Conservation (phyloP, 192 early-diverging fungal genomes). For the Umbelopsis vinacea region DNA sequence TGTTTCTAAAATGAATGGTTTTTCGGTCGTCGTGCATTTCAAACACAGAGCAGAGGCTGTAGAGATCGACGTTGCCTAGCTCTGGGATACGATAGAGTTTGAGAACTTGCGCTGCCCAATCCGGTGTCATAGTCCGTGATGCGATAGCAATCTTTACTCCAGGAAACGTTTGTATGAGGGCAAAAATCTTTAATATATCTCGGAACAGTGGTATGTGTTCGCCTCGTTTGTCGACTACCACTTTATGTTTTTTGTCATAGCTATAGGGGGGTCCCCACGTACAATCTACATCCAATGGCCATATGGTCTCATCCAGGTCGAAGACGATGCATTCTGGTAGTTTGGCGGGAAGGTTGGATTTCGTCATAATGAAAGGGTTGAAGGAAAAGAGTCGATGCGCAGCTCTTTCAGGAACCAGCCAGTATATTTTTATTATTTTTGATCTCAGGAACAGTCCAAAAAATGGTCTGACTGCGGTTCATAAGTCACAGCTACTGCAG, state of each 20-base stretch:
- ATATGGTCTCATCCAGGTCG: conserved; percentile 50
- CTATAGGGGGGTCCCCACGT: background rate
- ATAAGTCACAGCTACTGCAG: background rate
- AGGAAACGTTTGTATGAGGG: conserved; percentile 34
- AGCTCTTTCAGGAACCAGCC: background rate
- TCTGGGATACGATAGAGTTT: conserved; percentile 23
- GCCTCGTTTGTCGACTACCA: conserved; percentile 21
- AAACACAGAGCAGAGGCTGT: conserved; percentile 30
- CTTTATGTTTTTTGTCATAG: conserved; percentile 5
- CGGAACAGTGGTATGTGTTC: conserved; percentile 34
- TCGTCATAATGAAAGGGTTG: background rate
- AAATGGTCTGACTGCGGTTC: background rate
- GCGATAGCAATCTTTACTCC: conserved; percentile 44
- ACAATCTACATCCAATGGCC: conserved; percentile 37
- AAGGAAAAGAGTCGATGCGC: background rate
- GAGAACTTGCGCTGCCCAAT: conserved; percentile 40
- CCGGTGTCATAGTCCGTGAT: conserved; percentile 42
- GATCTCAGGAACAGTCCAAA: background rate
- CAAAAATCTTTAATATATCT: conserved; percentile 37
- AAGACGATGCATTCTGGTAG: conserved; percentile 47
- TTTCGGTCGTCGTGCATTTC: conserved; percentile 48
- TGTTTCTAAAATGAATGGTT: conserved; percentile 37
- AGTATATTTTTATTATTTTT: background rate
- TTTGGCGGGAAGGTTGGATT: background rate
- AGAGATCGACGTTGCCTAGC: conserved; percentile 28